These are phyloP conservation scores for Aspergillus brunneoviolaceus DNA, from an alignment of 2,329 filamentous ascomycete species.

Conservation along the genomic window DNA sequence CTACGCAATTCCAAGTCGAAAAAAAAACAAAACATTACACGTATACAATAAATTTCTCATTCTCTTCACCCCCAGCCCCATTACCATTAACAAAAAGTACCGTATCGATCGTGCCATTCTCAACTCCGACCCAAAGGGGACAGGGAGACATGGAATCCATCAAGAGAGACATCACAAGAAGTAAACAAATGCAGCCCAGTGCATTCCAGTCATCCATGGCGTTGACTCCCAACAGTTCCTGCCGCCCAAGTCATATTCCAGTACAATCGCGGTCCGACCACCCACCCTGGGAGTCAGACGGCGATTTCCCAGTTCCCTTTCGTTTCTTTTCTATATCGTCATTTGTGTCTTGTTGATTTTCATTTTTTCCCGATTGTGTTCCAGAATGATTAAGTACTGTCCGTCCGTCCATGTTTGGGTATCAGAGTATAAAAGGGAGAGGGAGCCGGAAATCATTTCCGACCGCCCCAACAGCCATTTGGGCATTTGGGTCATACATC, in stretches of 20 bases:
- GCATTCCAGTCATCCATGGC: constrained; percentile 5
- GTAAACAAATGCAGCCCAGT: constrained; percentile 9
- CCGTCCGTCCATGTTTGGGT: constrained; percentile 14
- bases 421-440: constrained; percentile 12
- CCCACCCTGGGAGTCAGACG: background rate
- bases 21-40: background rate
- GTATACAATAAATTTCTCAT: background rate
- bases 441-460: background rate
- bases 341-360: constrained; percentile 3
- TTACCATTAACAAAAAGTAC: constrained; percentile 6
- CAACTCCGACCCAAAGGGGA: background rate
- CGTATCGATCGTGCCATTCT: constrained; percentile 3
- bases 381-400: background rate
- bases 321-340: constrained; percentile 4
- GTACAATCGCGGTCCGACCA: constrained; percentile 13
- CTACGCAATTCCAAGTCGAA: background rate
- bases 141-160: background rate
- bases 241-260: constrained; percentile 13
- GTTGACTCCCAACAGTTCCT: constrained; percentile 9
- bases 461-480: background rate
- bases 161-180: background rate
- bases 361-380: background rate
- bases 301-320: background rate
- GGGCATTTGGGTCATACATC: background rate
- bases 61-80: constrained; percentile 1